Conservation (phyloP, 202 grass and related monocot genomes). For the Hordeum pubiflorum region DNA sequence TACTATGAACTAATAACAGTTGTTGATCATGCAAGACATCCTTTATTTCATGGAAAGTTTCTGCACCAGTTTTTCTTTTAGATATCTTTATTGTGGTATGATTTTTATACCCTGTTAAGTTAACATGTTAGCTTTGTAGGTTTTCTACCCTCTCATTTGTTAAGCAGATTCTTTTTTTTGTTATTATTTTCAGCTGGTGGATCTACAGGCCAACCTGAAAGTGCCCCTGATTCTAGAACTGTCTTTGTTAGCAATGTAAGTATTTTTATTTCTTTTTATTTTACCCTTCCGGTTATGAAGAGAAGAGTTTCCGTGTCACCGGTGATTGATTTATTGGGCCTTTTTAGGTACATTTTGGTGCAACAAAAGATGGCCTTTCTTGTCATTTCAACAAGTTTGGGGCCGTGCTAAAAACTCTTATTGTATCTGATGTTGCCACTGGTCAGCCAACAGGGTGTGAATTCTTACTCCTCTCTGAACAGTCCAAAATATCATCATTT, state of each 20-base stretch:
- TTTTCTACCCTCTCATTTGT: neutral
- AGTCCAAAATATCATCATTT: conserved; percentile 16
- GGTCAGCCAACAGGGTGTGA: conserved; percentile 85
- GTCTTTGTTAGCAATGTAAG: conserved; percentile 94
- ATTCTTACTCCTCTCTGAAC: neutral
- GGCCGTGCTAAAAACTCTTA: conserved; percentile 76
- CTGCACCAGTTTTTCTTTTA: neutral
- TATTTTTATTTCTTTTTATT: neutral
- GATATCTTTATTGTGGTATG: neutral
- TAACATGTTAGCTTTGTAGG: neutral
- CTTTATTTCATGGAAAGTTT: neutral
- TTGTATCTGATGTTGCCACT: conserved; percentile 67
- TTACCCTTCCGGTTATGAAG: neutral
- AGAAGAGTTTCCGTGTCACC: conserved; percentile 3
- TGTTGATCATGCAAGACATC: neutral
- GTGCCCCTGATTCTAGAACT: conserved; percentile 61
- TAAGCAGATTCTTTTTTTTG: conserved; percentile 3
- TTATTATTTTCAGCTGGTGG: conserved; percentile 34
- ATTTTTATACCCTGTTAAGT: conserved; percentile 6
- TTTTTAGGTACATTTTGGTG: conserved; percentile 92
- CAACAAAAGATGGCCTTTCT: conserved; percentile 87
- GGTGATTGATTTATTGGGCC: neutral
- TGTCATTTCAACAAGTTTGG: conserved; percentile 96
- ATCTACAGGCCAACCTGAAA: conserved; percentile 46
- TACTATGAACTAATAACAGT: neutral